These are phyloP conservation scores for Xylaria sp. DNA, from an alignment of 2,329 filamentous ascomycete species.

Conservation along the genomic window DNA sequence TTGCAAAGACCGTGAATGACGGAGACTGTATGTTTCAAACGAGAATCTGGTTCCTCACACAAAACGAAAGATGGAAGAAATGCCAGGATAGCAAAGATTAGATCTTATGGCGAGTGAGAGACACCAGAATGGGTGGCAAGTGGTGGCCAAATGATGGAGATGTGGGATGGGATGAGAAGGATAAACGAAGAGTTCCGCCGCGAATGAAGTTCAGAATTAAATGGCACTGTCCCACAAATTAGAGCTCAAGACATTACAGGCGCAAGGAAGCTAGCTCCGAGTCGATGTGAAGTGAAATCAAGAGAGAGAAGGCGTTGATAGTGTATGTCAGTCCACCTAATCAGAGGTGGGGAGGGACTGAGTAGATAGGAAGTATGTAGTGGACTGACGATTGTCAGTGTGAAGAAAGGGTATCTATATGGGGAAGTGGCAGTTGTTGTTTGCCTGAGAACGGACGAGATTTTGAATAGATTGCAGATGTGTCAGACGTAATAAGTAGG, in stretches of 20 bases:
- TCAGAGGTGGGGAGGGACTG: conserved; percentile 9
- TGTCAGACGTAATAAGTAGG: conserved; percentile 8
- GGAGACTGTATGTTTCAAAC: conserved; percentile 24
- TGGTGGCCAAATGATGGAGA: conserved; percentile 30
- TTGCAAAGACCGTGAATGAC: conserved; percentile 19
- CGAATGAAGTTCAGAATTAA: conserved; percentile 24
- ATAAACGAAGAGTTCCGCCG: conserved; percentile 17
- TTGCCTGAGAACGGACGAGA: conserved; percentile 14
- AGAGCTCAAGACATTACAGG: conserved; percentile 20
- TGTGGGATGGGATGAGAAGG: conserved; percentile 20
- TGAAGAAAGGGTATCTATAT: background rate
- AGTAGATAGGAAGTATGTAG: conserved; percentile 15
- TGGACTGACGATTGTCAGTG: conserved; percentile 4
- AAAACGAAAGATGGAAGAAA: conserved; percentile 46
- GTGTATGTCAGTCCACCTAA: conserved; percentile 5
- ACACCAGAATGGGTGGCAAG: conserved; percentile 25
- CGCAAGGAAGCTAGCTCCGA: conserved; percentile 30
- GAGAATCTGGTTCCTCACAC: conserved; percentile 41
- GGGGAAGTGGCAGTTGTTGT: conserved; percentile 19
- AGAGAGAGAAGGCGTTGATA: conserved; percentile 29
- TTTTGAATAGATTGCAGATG: conserved; percentile 28
- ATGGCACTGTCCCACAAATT: conserved; percentile 24
- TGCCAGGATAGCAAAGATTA: conserved; percentile 47
- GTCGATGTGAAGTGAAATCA: conserved; percentile 20
- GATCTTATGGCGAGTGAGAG: conserved; percentile 42